phyloP scores from a whole-genome alignment of 2,329 filamentous ascomycete species.

The Stachybotrys echinatus region DNA sequence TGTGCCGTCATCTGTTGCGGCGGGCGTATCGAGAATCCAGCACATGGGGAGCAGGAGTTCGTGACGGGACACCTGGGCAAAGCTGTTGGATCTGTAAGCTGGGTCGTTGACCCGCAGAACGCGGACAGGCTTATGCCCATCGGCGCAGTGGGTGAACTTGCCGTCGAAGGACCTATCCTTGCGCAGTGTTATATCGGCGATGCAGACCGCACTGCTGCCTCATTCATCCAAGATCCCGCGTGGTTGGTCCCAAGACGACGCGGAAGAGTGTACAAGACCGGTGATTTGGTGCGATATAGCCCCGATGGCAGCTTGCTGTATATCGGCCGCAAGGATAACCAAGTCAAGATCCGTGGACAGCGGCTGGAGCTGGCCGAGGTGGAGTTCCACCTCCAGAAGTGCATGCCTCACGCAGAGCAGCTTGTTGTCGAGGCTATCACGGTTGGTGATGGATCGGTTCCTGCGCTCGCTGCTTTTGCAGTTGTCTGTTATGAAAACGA shows the following conservation, averaged over 20 bases:
- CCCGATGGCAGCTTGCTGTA: slow-evolving; percentile 35
- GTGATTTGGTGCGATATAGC: slow-evolving; percentile 40
- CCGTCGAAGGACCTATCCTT: slow-evolving; percentile 23
- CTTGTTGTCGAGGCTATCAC: slow-evolving; percentile 6
- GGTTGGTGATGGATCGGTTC: neutral
- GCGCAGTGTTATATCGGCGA: slow-evolving; percentile 45
- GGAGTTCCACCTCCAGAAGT: slow-evolving; percentile 14
- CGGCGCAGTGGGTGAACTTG: slow-evolving; percentile 11
- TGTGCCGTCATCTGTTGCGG: slow-evolving; percentile 7
- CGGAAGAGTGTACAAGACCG: slow-evolving; percentile 37
- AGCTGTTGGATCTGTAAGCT: slow-evolving; percentile 8
- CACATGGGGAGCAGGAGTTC: neutral
- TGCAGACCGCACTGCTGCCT: slow-evolving; percentile 34
- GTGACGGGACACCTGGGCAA: slow-evolving; percentile 7
- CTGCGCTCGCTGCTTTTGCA: too few relatives aligned
- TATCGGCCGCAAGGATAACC: slow-evolving; percentile 50
- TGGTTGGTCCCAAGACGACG: slow-evolving; percentile 7
- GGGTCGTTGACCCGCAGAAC: slow-evolving; percentile 24
- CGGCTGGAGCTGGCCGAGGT: slow-evolving; percentile 42
- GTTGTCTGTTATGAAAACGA: too few relatives aligned
- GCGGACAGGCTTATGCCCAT: slow-evolving; percentile 12
- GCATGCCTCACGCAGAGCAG: neutral
- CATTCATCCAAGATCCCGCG: slow-evolving; percentile 35
- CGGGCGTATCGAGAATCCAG: neutral
- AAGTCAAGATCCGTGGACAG: slow-evolving; percentile 56